phyloP scores from a whole-genome alignment of 805 yeast species.

The Wickerhamiella sergipiensis region DNA sequence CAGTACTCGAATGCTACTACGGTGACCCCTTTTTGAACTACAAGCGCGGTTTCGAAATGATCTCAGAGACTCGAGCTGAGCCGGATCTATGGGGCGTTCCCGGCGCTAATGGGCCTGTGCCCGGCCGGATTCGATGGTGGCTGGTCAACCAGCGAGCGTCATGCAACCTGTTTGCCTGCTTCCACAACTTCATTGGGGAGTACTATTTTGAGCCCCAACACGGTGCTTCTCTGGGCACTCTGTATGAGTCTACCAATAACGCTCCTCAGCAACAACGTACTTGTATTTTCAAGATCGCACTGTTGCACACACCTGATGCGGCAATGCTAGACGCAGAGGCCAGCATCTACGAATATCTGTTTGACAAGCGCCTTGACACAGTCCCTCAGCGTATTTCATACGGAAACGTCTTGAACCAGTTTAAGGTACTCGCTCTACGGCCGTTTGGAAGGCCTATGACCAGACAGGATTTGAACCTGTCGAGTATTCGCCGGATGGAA shows the following conservation, averaged over 20 bases:
- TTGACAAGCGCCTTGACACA: slow-evolving; percentile 1
- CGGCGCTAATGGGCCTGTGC: not conserved
- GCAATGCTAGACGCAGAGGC: slow-evolving; percentile 12
- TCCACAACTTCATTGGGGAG: not conserved
- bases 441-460: slow-evolving; percentile 15
- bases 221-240: not conserved
- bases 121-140: not conserved
- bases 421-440: slow-evolving; percentile 15
- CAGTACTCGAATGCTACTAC: slow-evolving; percentile 5
- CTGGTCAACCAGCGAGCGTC: not conserved
- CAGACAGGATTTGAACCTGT: slow-evolving; percentile 8
- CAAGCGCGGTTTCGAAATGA: not conserved
- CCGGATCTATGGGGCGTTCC: slow-evolving; percentile 4
- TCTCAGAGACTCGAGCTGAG: slow-evolving; percentile 4
- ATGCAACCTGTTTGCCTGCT: not conserved
- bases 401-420: slow-evolving; percentile 13
- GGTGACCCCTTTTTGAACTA: not conserved
- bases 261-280: not conserved
- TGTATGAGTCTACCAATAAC: not conserved
- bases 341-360: slow-evolving; percentile 15
- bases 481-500: slow-evolving; percentile 8
- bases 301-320: not conserved
- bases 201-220: not conserved
- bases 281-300: not conserved
- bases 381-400: slow-evolving; percentile 13